Evolutionary conservation across 2,329 filamentous ascomycete genomes (phyloP).

Genomic region (Trichothecium sympodiale): DNA sequence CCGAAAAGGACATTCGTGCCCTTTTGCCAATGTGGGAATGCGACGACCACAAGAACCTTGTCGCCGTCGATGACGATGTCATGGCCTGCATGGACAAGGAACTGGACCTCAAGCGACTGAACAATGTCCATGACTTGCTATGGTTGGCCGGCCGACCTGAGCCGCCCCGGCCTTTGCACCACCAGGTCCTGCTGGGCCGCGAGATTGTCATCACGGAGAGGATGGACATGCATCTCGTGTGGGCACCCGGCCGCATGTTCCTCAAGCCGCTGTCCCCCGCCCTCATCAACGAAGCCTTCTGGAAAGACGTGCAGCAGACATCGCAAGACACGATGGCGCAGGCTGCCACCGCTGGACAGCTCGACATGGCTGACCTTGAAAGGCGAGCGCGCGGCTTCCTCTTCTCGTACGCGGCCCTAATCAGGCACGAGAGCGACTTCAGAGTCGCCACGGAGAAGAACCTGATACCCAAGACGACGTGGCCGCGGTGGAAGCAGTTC

Average conservation of each 20-base stretch:
- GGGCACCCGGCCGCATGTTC: slow-evolving; percentile 11
- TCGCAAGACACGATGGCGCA: slow-evolving; percentile 20
- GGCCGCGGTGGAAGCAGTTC: slow-evolving; percentile 18
- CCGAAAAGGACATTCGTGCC: too few relatives aligned
- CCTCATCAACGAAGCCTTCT: slow-evolving; percentile 13
- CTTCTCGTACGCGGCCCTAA: slow-evolving; percentile 21
- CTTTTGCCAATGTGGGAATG: too few relatives aligned
- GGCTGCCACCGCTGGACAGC: slow-evolving; percentile 3
- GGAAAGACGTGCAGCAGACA: too few relatives aligned
- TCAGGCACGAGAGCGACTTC: slow-evolving; percentile 23
- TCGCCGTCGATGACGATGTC: too few relatives aligned
- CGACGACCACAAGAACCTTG: too few relatives aligned
- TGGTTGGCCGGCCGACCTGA: slow-evolving; percentile 15
- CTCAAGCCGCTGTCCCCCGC: slow-evolving; percentile 18
- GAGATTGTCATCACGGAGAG: slow-evolving; percentile 12
- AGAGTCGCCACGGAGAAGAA: slow-evolving; percentile 14
- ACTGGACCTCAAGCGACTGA: not conserved
- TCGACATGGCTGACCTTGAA: slow-evolving; percentile 2
- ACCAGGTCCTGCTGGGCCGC: slow-evolving; percentile 12
- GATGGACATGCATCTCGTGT: slow-evolving; percentile 14
- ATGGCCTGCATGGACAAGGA: too few relatives aligned
- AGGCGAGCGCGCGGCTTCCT: slow-evolving; percentile 21
- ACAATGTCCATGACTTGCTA: slow-evolving; percentile 7
- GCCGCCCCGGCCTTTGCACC: slow-evolving; percentile 13
- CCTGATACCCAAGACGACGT: slow-evolving; percentile 12